Evolutionary conservation across 805 yeast genomes (phyloP).

Genomic region (Metschnikowia proteae): DNA sequence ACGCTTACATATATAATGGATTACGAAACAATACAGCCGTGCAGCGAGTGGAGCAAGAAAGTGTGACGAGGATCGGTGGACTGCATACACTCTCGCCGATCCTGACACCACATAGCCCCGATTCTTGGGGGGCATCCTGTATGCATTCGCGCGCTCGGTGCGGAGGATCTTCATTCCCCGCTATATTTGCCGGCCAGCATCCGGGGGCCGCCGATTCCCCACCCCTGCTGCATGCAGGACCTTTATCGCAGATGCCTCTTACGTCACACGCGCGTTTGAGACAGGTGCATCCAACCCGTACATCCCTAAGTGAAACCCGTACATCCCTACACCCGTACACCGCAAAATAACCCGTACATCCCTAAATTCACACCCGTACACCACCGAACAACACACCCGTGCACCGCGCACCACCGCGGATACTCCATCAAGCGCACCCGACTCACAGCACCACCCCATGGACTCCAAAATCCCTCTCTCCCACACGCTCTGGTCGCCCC

Average conservation of each 20-base stretch:
- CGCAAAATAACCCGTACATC: too few species aligned
- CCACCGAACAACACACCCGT: not conserved
- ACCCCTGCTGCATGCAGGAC: too few species aligned
- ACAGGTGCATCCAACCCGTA: too few species aligned
- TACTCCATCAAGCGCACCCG: constrained; percentile 1
- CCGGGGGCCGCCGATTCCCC: too few species aligned
- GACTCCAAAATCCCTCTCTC: constrained; percentile 55
- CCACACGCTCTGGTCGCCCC: constrained; percentile 95
- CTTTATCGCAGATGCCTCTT: too few species aligned
- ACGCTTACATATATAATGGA: not conserved
- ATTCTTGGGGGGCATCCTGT: not conserved
- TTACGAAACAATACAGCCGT: too few species aligned
- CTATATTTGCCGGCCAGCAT: too few species aligned
- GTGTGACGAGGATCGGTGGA: constrained; percentile 3
- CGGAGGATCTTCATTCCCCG: too few species aligned
- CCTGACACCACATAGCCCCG: not conserved
- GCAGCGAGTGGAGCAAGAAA: not conserved
- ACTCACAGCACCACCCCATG: constrained; percentile 1
- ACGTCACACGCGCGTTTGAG: too few species aligned
- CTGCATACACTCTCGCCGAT: constrained; percentile 2
- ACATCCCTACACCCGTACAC: too few species aligned
- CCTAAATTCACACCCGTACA: too few species aligned
- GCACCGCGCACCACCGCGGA: not conserved
- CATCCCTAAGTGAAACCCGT: too few species aligned
- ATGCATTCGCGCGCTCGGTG: not conserved